phyloP scores from a whole-genome alignment of 306 rosid genomes.

The Arachis hypogaea region DNA sequence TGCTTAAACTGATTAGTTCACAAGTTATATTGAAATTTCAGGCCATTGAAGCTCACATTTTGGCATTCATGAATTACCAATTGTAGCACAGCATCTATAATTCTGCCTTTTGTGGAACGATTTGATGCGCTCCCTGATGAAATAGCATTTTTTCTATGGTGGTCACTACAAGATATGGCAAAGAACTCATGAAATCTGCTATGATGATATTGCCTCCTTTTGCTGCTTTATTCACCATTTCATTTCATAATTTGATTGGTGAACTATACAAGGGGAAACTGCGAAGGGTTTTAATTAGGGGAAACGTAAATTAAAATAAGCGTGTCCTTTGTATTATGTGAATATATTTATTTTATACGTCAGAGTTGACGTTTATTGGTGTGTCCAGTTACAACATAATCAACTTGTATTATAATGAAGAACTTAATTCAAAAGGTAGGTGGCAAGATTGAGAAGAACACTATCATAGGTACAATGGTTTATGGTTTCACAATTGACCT shows the following conservation, averaged over 20 bases:
- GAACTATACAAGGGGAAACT: not conserved
- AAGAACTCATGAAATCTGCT: conserved; percentile 13
- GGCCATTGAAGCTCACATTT: conserved; percentile 33
- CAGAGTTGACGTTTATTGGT: conserved; percentile 4
- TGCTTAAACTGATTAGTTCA: conserved; percentile 16
- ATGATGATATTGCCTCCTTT: conserved; percentile 4
- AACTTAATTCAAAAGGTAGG: not conserved
- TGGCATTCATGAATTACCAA: conserved; percentile 13
- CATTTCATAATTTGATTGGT: conserved; percentile 3
- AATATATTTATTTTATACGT: conserved; percentile 6
- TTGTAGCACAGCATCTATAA: conserved; percentile 1
- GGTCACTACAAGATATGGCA: not conserved
- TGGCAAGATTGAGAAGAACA: not conserved
- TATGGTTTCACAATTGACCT: not conserved
- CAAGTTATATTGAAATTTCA: conserved; percentile 30
- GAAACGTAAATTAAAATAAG: conserved; percentile 11
- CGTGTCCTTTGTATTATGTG: conserved; percentile 17
- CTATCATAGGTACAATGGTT: not conserved
- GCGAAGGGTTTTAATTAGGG: conserved; percentile 11
- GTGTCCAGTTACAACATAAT: conserved; percentile 1
- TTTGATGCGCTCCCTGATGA: not conserved
- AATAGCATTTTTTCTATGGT: conserved; percentile 17
- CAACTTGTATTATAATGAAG: conserved; percentile 13
- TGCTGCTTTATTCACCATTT: conserved; percentile 14
- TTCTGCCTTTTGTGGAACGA: conserved; percentile 12